A percentile compares a stretch with the other conserved stretches of the same genome.
phyloP scores from a whole-genome alignment of 1,139 yeast genomes.

The Yamadazyma jaroonii region DNA sequence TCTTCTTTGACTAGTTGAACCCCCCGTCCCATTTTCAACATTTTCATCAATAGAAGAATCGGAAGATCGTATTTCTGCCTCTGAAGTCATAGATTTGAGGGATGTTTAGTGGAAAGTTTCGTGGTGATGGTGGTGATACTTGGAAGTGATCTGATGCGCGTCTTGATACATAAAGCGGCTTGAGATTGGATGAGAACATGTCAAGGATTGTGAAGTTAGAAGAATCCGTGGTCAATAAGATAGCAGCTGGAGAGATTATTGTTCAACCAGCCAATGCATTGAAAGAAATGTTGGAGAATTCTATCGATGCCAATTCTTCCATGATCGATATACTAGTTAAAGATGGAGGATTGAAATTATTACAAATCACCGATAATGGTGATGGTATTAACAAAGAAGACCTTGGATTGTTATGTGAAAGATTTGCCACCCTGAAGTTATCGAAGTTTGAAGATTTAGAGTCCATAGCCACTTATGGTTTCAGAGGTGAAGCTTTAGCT shows the following conservation, averaged over 20 bases:
- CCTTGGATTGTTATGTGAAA: constrained; percentile 47
- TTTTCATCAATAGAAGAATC: constrained; percentile 6
- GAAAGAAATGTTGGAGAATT: constrained; percentile 55
- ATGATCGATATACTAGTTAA: constrained; percentile 48
- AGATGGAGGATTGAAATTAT: constrained; percentile 53
- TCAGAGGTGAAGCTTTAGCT: constrained; percentile 61
- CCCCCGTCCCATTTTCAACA: background rate
- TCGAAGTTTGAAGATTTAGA: constrained; percentile 47
- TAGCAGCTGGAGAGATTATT: constrained; percentile 97
- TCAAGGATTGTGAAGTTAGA: constrained; percentile 46
- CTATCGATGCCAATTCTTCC: constrained; percentile 50
- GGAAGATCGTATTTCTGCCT: constrained; percentile 1
- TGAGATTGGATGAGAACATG: too few relatives aligned
- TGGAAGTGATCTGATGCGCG: too few relatives aligned
- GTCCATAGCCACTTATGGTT: constrained; percentile 54
- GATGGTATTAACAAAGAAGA: constrained; percentile 47
- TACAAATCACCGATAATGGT: constrained; percentile 57
- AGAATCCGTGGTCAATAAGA: constrained; percentile 71
- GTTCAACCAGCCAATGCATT: constrained; percentile 84
- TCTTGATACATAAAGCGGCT: too few relatives aligned
- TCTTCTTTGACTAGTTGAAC: background rate
- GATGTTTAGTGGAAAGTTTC: background rate
- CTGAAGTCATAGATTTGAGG: constrained; percentile 3
- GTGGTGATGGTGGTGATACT: too few relatives aligned
- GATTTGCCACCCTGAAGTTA: constrained; percentile 58